Evolutionary conservation across 768 basidiomycete species (phyloP), one percentile per base, ranked within the genome.

Genomic region (Tubosaeta brunneosetosa): DNA sequence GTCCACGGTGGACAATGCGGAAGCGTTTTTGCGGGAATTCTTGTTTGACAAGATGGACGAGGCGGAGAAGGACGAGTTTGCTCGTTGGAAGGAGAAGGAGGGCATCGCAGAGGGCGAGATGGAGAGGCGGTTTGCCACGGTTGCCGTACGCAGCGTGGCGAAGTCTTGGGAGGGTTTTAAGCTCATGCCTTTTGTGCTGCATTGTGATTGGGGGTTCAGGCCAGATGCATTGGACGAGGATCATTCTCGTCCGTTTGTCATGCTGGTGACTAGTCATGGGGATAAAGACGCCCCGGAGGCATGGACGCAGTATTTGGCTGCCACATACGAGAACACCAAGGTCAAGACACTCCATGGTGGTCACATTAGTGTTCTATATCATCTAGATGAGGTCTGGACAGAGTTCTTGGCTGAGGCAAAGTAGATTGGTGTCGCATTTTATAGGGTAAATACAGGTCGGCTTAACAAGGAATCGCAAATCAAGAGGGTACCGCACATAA

Each of bases 131-230:
- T 65, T 78, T 51, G 77, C 76, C 3, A 56, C 61, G 51, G 77
- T 74, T 50, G 65, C 74, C 51, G 61, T 72, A 44, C 70, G 73
- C 51, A 83, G 82, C 59, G 76, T 81, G 8, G 67, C 72, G 17
- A 72, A 63, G 31, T 69, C 77, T 44, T 81, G 80, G 80, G 75
- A 71, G 40, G 83, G 82, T 1, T 80, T 81, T 57, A 66, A 74
- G 52, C 75, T 76, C 43, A 57, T 72, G 48, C 50, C 73, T 7
- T 57, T 65, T 29, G 62, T 79, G 27, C 64, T 77, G 47, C 77
- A 82, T 43, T 72, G 75, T 14, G 77, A 77, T 50, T 84, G 82
- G 80, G 80, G 74, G 6, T 80, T 75, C 56, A 57, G 55, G 13
- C 76, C 77, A 3, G 64, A 69, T 34, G 57, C 57, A 4, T 64